Conservation (phyloP, 192 early-diverging fungal species). For the Coemansia sp. region DNA sequence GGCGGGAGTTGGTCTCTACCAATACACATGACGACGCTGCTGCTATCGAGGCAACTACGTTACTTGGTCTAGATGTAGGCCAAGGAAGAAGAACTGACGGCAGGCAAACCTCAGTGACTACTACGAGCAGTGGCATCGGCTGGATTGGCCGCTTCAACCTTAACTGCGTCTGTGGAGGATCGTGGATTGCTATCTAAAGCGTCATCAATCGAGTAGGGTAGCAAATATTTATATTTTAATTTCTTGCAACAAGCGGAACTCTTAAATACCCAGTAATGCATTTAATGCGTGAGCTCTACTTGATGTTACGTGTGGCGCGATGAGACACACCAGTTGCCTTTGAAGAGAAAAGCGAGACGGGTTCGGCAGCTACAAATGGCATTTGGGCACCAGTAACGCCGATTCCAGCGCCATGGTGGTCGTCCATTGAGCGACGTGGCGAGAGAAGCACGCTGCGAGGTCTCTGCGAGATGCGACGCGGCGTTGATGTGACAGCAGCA, state of each 20-base stretch:
- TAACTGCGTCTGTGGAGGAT: slow-evolving; percentile 48
- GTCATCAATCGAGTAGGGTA: not conserved
- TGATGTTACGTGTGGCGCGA: slow-evolving; percentile 31
- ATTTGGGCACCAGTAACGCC: not conserved
- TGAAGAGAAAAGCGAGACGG: slow-evolving; percentile 32
- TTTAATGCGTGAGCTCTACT: slow-evolving; percentile 11
- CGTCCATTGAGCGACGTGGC: slow-evolving; percentile 55
- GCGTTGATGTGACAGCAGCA: slow-evolving; percentile 2
- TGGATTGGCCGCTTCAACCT: slow-evolving; percentile 46
- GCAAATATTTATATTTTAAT: not conserved
- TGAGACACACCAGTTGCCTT: slow-evolving; percentile 32
- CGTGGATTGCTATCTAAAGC: slow-evolving; percentile 37
- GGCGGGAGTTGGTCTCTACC: slow-evolving; percentile 4
- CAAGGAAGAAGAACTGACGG: not conserved
- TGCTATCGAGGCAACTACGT: not conserved
- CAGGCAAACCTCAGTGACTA: not conserved
- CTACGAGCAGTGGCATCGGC: not conserved
- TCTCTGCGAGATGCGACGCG: slow-evolving; percentile 42
- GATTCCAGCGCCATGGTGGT: slow-evolving; percentile 29
- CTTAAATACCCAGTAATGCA: too few species aligned
- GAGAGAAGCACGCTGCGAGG: slow-evolving; percentile 56
- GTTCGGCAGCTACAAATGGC: slow-evolving; percentile 7
- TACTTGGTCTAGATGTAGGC: not conserved
- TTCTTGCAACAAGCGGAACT: not conserved
- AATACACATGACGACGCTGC: not conserved